Evolutionary conservation across 306 rosid genomes (phyloP), one percentile per base, ranked within the genome.

Genomic region (Pachyrhizus erosus): DNA sequence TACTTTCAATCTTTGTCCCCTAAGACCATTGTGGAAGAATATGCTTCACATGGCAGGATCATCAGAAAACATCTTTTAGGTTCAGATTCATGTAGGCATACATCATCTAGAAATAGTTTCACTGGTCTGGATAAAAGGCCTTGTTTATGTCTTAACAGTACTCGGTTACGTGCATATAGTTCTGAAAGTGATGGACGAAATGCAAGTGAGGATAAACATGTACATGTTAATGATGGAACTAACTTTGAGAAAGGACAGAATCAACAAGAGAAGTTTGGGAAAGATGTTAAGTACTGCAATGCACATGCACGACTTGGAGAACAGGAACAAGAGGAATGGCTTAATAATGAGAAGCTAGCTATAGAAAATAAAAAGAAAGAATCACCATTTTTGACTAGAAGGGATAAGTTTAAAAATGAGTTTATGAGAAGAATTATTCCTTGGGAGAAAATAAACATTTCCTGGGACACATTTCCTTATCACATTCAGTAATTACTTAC

Each of bases 391-490:
- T 78, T 89, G 84, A 88, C 96, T 0, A 89, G 89, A 84, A 88
- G 84, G 55, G 96, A 96, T 75, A 96, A 82, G 92, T 92, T 93
- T 71, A 93, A 87, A 74, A 92, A 90, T 15, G 99, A 93, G 91
- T 89, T 93, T 81, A 72, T 89, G 27, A 85, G 94, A 83, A 93
- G 98, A 87, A 85, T 93, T 84, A 86, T 93, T 89, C 98, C 99
- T 0, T 93, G 97, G 98, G 99, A 96, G 88, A 93, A 93, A 79
- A 87, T 92, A 75, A 89, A 92, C 45, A 90, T 96, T 73, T 91
- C 99, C 10, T 96, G 97, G 99, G 96, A 93, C 67, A 84, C 91
- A 24, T 93, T 96, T 88, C 99, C 99, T 23, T 96, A 96, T 87
- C 85, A 92, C 84, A 73, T 96, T 49, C 74, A 91, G 99, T 96